Conservation (phyloP, 768 basidiomycete species). For the Lactifluus echinatus region DNA sequence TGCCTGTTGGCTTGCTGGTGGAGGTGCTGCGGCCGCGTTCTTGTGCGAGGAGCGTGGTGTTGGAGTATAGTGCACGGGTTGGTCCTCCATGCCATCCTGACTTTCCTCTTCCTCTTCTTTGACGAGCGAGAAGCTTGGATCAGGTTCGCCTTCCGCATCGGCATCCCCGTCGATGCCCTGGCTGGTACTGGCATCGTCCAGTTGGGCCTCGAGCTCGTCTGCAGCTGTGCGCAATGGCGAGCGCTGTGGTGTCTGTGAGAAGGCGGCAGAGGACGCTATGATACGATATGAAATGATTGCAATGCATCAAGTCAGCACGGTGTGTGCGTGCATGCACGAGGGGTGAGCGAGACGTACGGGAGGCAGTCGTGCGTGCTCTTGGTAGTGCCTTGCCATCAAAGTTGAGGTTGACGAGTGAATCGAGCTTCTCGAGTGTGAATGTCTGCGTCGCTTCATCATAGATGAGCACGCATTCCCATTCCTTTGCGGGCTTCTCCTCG, state of each 20-base stretch:
- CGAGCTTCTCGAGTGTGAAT: conserved; percentile 19
- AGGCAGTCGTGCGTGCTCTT: conserved; percentile 11
- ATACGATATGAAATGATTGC: not conserved
- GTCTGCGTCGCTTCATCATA: conserved; percentile 57
- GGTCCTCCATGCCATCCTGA: not conserved
- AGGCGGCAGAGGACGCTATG: not conserved
- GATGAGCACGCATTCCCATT: conserved; percentile 69
- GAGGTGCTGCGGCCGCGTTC: not conserved
- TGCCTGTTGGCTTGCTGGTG: not conserved
- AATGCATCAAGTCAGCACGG: not conserved
- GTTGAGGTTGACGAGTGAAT: conserved; percentile 18
- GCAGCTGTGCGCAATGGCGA: conserved; percentile 12
- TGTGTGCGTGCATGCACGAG: not conserved
- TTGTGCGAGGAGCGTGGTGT: not conserved
- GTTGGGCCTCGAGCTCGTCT: conserved; percentile 24
- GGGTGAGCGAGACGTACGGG: conserved; percentile 9
- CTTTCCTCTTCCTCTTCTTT: not conserved
- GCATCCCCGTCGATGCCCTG: conserved; percentile 22
- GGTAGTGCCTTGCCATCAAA: not conserved
- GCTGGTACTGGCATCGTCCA: conserved; percentile 15
- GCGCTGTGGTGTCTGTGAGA: conserved; percentile 7
- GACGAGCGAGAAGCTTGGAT: conserved; percentile 14
- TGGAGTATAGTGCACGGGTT: not conserved
- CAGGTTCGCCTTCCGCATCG: conserved; percentile 30
- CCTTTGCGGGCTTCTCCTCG: conserved; percentile 48